Conservation (phyloP, 306 rosid genomes). For the Inga oerstediana region DNA sequence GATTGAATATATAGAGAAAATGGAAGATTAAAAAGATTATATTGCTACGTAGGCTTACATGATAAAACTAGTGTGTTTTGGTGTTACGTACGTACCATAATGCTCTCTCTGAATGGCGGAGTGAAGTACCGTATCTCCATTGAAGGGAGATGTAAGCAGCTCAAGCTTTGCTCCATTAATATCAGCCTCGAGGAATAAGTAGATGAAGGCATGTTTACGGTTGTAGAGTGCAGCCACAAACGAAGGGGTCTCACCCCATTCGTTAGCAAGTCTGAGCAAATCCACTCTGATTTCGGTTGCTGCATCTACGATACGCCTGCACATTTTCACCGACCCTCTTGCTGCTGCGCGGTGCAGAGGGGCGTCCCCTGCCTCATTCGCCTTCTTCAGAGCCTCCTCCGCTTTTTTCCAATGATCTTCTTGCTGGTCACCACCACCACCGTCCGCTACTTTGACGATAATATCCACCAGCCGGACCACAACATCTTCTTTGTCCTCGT, state of each 20-base stretch:
- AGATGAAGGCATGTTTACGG: not conserved
- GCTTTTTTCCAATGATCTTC: no score
- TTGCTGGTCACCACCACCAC: no score
- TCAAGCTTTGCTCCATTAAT: not conserved
- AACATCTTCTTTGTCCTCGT: constrained; percentile 9
- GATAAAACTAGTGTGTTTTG: no score
- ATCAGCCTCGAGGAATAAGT: not conserved
- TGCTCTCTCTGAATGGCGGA: not conserved
- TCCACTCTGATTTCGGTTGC: not conserved
- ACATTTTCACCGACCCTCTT: constrained; percentile 38
- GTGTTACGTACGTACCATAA: not conserved
- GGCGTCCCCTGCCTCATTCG: constrained; percentile 26
- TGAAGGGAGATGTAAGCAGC: not conserved
- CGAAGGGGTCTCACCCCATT: not conserved
- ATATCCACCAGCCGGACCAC: constrained; percentile 19
- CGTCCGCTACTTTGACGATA: not conserved
- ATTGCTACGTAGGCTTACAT: no score
- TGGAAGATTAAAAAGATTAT: no score
- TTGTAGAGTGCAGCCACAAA: not conserved
- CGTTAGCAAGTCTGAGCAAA: not conserved
- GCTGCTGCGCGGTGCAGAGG: constrained; percentile 60
- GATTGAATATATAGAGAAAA: no score
- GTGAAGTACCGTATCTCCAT: not conserved
- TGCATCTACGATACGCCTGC: constrained; percentile 20
- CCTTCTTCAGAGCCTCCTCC: not conserved